Evolutionary conservation across 192 early-diverging fungal genomes (phyloP), one percentile per base, ranked within the genome.

Genomic region (Endogone sp.): DNA sequence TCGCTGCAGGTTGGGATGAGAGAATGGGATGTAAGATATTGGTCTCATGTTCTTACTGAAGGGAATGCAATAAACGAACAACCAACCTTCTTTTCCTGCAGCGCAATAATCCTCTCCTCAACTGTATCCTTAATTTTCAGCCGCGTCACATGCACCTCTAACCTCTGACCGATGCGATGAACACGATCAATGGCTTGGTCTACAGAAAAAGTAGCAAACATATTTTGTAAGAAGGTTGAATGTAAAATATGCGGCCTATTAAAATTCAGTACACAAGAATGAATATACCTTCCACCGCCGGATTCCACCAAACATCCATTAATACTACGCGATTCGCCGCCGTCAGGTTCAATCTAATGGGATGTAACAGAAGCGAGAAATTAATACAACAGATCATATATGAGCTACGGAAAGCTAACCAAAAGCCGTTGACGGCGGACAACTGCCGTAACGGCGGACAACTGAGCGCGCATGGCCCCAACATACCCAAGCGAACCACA

Each of bases 251-350:
- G 16, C 16, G 3, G 27, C 13, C 10, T 20, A 49, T 2, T n/a
- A n/a, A n/a, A n/a, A n/a, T n/a, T 23, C 27, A 23, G 29, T 20
- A 23, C 9, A 4, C 4, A 23, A 16, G 4, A 24, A 4, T 55
- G 2, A 2, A 31, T 26, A 37, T 70, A 85, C 83, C 83, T 83
- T 91, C 90, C 6, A 91, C 62, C 8, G 86, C 83, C 23, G 90
- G 90, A 71, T 92, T 92, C 90, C 89, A 90, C 93, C 93, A 95
- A 54, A 91, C 75, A 65, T 92, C 90, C 74, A 92, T 81, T 29
- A 95, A 66, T 29, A 95, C 88, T 4, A 95, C 88, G 22, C 81
- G 77, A 66, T 74, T 79, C 9, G 92, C 92, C n/a, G 84, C 82
- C 2, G 90, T 91, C 69, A 94, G 74, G 62, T 92, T 94, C 60